Base-by-base conservation (phyloP, 257 asterid species). In the Solanum pinnatisectum region DNA sequence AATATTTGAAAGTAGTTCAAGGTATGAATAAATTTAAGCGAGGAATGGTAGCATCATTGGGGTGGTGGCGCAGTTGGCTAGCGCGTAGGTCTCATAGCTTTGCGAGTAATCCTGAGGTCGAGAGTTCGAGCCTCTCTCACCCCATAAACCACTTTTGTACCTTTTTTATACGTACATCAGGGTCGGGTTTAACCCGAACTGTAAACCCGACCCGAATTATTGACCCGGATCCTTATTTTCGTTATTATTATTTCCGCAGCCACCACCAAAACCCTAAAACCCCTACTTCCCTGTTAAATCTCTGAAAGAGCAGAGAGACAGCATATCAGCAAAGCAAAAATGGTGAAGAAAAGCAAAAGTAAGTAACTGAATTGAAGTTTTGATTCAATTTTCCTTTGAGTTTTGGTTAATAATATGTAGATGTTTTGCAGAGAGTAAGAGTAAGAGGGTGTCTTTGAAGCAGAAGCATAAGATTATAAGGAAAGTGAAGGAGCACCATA, bases 1-100 rank as follows among this genome's bases (percentile, higher is more conserved):
- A 56, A 56, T 6, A 56, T 56, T 56, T 56, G n/a, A 18, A 18
- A 56, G n/a, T 56, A 56, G 2, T 56, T 6, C 23, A 18, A 56
- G n/a, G 8, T 2, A 56, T 7, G 2, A 56, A 56, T 18, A 0
- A 1, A 0, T 18, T 18, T 7, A 56, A 56, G 25, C 10, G 65
- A 30, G 30, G 30, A 30, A 1, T 1, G 30, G 30, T 30, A 30
- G 30, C 30, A 30, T 30, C 30, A 10, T 0, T 1, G 85, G 98
- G 98, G 98, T 94, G 98, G 98, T 95, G 97, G 98, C 98, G 98
- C 98, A 95, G 98, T 96, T 94, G 99, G 98, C 95, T 96, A 95
- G 98, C 98, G 99, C 98, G 98, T 95, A 96, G 98, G 98, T 95
- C 98, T 96, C 98, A 94, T 95, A 94, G 96, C 96, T 92, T 86